Conservation (phyloP, 139 green algal species). For the Chlorella vulgaris region DNA sequence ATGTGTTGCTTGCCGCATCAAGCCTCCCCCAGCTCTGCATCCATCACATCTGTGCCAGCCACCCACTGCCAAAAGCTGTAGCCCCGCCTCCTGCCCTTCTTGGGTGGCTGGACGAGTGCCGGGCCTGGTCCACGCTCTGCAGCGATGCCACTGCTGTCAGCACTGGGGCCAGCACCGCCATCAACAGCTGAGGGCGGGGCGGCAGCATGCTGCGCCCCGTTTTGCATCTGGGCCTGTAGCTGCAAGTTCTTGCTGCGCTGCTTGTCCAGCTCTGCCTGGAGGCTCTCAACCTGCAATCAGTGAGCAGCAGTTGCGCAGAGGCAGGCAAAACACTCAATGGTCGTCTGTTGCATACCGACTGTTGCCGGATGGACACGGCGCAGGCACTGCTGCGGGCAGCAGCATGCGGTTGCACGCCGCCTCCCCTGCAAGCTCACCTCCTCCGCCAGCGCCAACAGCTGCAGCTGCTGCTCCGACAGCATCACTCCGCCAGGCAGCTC, state of each 20-base stretch:
- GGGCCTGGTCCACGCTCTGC: neutral
- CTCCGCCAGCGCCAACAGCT: constrained; percentile 42
- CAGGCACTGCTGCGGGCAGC: neutral
- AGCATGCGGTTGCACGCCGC: no score
- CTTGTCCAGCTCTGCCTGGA: constrained; percentile 18
- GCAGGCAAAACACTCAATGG: no score
- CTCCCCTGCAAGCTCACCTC: no score
- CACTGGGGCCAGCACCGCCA: no score
- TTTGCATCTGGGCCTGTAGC: neutral
- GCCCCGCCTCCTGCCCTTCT: neutral
- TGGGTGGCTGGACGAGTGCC: neutral
- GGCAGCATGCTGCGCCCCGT: no score
- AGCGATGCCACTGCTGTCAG: neutral
- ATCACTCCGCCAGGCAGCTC: constrained; percentile 32
- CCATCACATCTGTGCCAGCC: constrained; percentile 19
- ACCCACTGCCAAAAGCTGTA: constrained; percentile 35
- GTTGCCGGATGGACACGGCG: no score
- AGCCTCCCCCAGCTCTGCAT: neutral
- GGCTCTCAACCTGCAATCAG: constrained; percentile 14
- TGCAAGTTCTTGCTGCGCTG: neutral
- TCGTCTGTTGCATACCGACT: no score
- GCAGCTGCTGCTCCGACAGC: constrained; percentile 30
- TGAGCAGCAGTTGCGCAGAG: no score
- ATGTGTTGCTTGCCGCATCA: neutral
- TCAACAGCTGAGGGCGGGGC: no score